These are phyloP conservation scores for Prunus mume DNA, from an alignment of 306 rosid species.

Conservation along the genomic window DNA sequence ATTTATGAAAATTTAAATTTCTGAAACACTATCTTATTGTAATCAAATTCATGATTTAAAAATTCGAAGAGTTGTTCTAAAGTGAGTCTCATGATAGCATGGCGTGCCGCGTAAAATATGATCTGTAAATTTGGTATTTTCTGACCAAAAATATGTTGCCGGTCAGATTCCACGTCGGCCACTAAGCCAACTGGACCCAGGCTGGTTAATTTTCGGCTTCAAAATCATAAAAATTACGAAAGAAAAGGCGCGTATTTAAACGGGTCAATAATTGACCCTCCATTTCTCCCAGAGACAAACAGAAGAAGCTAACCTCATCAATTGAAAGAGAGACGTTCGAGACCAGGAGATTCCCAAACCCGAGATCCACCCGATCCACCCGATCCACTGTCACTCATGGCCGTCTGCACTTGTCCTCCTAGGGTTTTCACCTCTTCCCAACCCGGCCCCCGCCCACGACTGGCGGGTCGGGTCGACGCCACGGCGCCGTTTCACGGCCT, in stretches of 20 bases:
- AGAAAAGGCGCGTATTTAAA: neutral
- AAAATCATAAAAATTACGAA: neutral
- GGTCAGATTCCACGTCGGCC: neutral
- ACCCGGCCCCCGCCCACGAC: slow-evolving; percentile 23
- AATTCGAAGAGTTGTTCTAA: too few species aligned
- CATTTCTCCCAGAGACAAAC: neutral
- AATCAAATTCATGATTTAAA: too few species aligned
- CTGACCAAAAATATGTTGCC: neutral
- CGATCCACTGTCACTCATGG: slow-evolving; percentile 31
- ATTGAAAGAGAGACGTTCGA: neutral
- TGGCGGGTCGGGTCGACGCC: slow-evolving; percentile 11
- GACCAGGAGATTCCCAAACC: neutral
- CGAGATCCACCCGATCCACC: too few species aligned
- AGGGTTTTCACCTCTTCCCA: slow-evolving; percentile 37
- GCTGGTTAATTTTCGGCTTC: neutral
- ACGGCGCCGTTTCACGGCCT: slow-evolving; percentile 26
- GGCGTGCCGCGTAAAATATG: too few species aligned
- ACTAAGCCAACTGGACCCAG: neutral
- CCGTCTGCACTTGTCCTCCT: slow-evolving; percentile 41
- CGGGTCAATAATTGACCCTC: neutral
- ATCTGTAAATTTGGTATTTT: neutral
- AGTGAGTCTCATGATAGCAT: too few species aligned
- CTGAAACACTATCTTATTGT: too few species aligned
- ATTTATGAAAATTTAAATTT: too few species aligned
- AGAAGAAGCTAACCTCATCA: neutral